These are phyloP conservation scores for Musa balbisiana DNA, from an alignment of 202 grass and related monocot species.

Conservation along the genomic window DNA sequence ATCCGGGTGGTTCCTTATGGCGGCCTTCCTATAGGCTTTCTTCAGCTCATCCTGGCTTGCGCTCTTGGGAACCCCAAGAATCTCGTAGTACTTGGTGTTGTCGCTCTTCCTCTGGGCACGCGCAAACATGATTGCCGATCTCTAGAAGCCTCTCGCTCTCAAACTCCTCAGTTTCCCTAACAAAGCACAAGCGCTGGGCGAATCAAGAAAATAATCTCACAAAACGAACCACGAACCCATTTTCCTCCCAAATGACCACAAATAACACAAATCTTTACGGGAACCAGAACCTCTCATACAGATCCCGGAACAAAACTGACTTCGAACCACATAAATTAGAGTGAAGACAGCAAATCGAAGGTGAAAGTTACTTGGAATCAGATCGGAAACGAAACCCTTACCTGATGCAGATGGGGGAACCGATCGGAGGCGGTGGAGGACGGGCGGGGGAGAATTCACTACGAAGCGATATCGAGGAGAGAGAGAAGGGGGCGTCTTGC, in stretches of 20 bases:
- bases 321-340: not conserved
- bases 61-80: conserved; percentile 74
- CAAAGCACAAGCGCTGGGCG: not conserved
- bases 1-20: conserved; percentile 89
- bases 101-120: conserved; percentile 77
- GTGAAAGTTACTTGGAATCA: not conserved
- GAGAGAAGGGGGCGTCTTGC: not conserved
- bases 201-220: not conserved
- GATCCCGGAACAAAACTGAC: not conserved
- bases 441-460: not conserved
- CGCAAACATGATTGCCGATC: conserved; percentile 64
- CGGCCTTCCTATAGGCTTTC: conserved; percentile 84
- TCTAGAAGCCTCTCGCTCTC: not conserved
- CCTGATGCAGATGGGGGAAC: not conserved
- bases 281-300: too few relatives aligned
- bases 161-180: not conserved
- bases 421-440: not conserved
- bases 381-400: not conserved
- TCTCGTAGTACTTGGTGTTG: conserved; percentile 87
- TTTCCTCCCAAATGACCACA: not conserved
- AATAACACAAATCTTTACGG: not conserved
- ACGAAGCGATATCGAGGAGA: not conserved
- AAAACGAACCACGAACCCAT: not conserved
- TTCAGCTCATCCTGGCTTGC: conserved; percentile 78
- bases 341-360: not conserved